Evolutionary conservation across 192 early-diverging fungal species (phyloP), one percentile per base, ranked within the genome.

Genomic region (Dimargaris verticillata): DNA sequence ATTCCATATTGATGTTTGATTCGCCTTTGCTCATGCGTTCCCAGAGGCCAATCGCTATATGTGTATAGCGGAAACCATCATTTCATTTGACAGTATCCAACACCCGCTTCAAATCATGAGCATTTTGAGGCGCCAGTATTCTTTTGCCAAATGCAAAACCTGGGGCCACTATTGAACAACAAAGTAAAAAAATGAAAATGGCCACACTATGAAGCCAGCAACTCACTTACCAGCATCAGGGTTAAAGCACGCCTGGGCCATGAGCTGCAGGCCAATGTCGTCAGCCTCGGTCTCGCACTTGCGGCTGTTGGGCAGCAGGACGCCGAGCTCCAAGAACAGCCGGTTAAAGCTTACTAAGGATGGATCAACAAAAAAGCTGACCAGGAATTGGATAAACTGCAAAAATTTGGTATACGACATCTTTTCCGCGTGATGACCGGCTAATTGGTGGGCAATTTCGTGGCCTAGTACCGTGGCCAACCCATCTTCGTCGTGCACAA

Each of bases 281-380:
- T 98, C 95, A 7, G 95, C 95, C 68, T 98, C 95, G 26, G 74
- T 78, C 72, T 98, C 95, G 62, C 83, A 88, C 58, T 85, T 83
- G 14, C 93, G 72, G 38, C 87, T 90, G 65, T 92, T 91, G 22
- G 92, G 92, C 65, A 86, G 78, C 77, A 88, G 72, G 55, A 94
- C 72, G 11, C 90, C 81, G 46, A 90, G 68, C 3, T 84, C 78
- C 60, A 80, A 50, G 49, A 92, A 71, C 6, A 85, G 47, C 3
- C 81, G 71, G 46, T 73, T 87, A 2, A 89, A 60, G 13, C 72
- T 63, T 10, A 78, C 41, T 4, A 77, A 66, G 9, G 70, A 74
- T 0, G 87, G 77, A 59, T 91, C 91, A 52, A 83, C 83, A 62
- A 83, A 79, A 26, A 87, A n/a, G 0, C 78, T 67, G 4, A 87